Evolutionary conservation across 208 protist species (phyloP), one percentile per base, ranked within the genome.

Genomic region (Naegleria gruberi): DNA sequence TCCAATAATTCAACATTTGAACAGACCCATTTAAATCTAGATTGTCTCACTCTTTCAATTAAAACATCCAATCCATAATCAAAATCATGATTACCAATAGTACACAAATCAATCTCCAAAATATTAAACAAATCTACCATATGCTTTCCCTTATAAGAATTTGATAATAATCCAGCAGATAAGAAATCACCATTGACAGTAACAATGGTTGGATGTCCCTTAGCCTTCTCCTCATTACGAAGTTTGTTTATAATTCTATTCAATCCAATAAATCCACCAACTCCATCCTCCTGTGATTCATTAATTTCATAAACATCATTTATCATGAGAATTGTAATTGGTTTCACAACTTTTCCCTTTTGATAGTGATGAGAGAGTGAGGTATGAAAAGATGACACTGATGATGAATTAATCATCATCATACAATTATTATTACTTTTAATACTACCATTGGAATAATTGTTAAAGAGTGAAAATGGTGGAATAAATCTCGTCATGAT

Each of bases 301-400:
- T 42, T 82, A 8, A 83, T 44, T 44, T 83, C 77, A 83, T 83
- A 83, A 23, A 83, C 77, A 26, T 83, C 77, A 83, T 83, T 83
- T 17, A 83, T 37, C 73, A 82, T 82, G 73, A 82, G 73, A 82
- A 82, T 82, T 7, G 73, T 40, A 82, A 82, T 65, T 4, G 51
- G 51, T 65, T 65, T 65, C 4, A 19, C 12, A 1, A 65, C 51
- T 65, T 65, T 65, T 19, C 30, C 51, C 2, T n/a, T n/a, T n/a
- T n/a, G n/a, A n/a, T n/a, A n/a, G n/a, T n/a, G n/a, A n/a, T n/a
- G n/a, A n/a, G n/a, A n/a, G n/a, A n/a, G n/a, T n/a, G n/a, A n/a
- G n/a, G n/a, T n/a, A n/a, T n/a, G n/a, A n/a, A n/a, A n/a, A n/a
- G n/a, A n/a, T n/a, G n/a, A n/a, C n/a, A n/a, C n/a, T n/a, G n/a